Evolutionary conservation across 768 basidiomycete species (phyloP), one percentile per base, ranked within the genome.

Genomic region (Sarcodon aspratus): DNA sequence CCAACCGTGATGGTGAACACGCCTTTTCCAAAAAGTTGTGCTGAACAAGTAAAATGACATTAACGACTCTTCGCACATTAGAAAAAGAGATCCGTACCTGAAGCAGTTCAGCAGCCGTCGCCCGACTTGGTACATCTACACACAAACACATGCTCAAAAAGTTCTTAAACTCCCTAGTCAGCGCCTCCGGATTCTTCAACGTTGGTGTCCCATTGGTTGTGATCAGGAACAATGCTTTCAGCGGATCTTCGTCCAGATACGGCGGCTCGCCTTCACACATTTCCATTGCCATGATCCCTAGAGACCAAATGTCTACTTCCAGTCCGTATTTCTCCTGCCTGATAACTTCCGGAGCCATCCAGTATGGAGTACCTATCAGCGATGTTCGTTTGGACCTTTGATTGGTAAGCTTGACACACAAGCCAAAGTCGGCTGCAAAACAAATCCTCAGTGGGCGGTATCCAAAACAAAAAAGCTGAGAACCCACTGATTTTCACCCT

Each of bases 321-420:
- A 90, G 89, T 42, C 93, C 92, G 59, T 96, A 96, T 65, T 93
- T 90, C 66, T 95, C 94, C 63, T 93, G 88, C 68, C 92, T 94
- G 58, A 96, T 91, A 47, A 96, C 91, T 64, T 96, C 93, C n/a
- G 93, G 93, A 3, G 93, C 93, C 93, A 96, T 96, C 93, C 93
- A 95, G 66, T 95, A 95, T 1, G 93, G 93, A 9, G 92, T 95
- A 33, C 93, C 93, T 5, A 96, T 92, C 93, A 95, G 94, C n/a
- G 92, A 94, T 31, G 92, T 91, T 47, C 93, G 86, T 66, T 95
- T 95, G 37, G 88, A 93, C 64, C 95, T 96, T 67, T 95, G 89
- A 58, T 94, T 91, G 1, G 93, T 94, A 31, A 97, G 74, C 63
- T 95, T 94, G 50, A 92, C 93, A 55, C 91, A 95, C 71, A 95